Evolutionary conservation across 2,329 filamentous ascomycete genomes (phyloP), one percentile per base, ranked within the genome.

Genomic region (Trichoderma harzianum): DNA sequence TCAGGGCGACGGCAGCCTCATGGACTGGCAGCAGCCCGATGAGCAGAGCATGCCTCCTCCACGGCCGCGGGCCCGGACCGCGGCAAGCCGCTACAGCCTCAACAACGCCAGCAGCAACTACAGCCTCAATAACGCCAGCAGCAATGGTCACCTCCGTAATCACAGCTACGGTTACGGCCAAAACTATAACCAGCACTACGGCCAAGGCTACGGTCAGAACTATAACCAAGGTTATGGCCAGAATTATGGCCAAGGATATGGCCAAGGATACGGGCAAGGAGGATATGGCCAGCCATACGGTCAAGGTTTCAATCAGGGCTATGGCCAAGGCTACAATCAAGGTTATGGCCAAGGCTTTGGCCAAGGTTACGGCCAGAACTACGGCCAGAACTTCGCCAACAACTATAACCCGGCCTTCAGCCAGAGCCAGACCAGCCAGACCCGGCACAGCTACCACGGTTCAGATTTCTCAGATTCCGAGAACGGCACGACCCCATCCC

Each of bases 1-100:
- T 69, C 51, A 74, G 61, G 60, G 70, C 60, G 53, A 74, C 62
- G 66, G 66, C 14, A 43, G 21, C 2, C 32, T 69, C 30, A 63
- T 58, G 43, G 58, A 30, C 36, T 72, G 71, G 71, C 66, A 72
- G 34, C 63, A 70, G 43, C n/a, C 30, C 8, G 66, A 72, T 24
- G 66, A 62, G 2, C 60, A 61, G 30, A 36, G n/a, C n/a, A 18
- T 66, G 47, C 21, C 67, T 18, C 21, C 21, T 30, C 66, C 30
- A n/a, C 66, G 66, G 11, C 66, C 69, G 18, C 39, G 60, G 26
- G 57, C 57, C 10, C 51, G 62, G 47, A 39, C 60, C 10, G 60
- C 69, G 12, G 30, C 69, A n/a, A 63, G 51, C 28, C 69, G 53
- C 21, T 71, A 64, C 36, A 71, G 53, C 36, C 62, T 71, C 34